A percentile compares a stretch with the other conserved stretches of the same genome.
Evolutionary conservation across 352 stramenopile genomes (phyloP).

Genomic region (Phytopythium litorale): DNA sequence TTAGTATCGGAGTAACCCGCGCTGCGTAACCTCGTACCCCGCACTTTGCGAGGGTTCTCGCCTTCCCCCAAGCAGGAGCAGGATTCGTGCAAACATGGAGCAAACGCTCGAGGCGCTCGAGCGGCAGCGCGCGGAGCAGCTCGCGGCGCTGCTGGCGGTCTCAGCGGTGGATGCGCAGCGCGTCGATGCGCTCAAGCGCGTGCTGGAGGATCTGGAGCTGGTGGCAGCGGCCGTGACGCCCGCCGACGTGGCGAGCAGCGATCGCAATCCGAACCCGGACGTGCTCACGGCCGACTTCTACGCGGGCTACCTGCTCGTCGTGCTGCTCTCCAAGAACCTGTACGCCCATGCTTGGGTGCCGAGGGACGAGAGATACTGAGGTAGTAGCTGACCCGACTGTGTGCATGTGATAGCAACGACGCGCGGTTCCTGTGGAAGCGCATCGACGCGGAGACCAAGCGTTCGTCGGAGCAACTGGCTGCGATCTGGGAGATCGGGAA

Average conservation of each 20-base stretch:
- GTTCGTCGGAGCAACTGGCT: slow-evolving; percentile 28
- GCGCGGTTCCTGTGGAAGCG: slow-evolving; percentile 77
- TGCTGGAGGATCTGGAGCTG: slow-evolving; percentile 57
- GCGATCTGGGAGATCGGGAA: slow-evolving; percentile 67
- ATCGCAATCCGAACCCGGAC: slow-evolving; percentile 20
- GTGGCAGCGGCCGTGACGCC: slow-evolving; percentile 29
- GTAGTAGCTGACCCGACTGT: background rate
- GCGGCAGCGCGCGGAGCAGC: slow-evolving; percentile 33
- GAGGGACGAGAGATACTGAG: background rate
- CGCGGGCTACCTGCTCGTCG: slow-evolving; percentile 45
- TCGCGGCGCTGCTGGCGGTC: slow-evolving; percentile 26
- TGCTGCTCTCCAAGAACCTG: slow-evolving; percentile 49
- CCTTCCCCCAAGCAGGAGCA: background rate
- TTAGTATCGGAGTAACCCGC: background rate
- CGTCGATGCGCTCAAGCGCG: slow-evolving; percentile 29
- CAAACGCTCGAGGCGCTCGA: slow-evolving; percentile 40
- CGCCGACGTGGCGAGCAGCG: background rate
- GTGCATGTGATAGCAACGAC: slow-evolving; percentile 34
- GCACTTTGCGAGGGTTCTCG: background rate
- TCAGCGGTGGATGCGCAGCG: slow-evolving; percentile 19
- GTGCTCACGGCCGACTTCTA: slow-evolving; percentile 55
- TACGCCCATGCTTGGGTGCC: slow-evolving; percentile 6
- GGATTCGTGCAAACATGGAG: slow-evolving; percentile 4
- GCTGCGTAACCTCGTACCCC: background rate
- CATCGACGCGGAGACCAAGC: slow-evolving; percentile 38